Evolutionary conservation across 192 early-diverging fungal genomes (phyloP), one percentile per base, ranked within the genome.

Genomic region (Chytriomyces sp.): DNA sequence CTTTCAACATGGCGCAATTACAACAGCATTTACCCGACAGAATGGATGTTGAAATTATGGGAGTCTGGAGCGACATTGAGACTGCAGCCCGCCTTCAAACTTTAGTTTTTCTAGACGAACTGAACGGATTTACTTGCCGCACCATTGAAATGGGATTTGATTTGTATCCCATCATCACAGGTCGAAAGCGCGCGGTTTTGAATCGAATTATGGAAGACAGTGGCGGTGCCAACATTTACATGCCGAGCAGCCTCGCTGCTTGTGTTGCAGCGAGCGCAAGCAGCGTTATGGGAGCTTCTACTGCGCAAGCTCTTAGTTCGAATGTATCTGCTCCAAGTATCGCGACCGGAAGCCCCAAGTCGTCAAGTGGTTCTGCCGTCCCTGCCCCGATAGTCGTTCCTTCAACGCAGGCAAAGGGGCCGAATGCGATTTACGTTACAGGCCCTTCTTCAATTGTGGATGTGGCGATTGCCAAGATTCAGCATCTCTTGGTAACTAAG

Each of bases 91-190:
- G 83, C 61, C 36, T 88, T 49, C 54, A 77, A 19, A 57, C 76
- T 2, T 56, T 83, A 44, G 75, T 82, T 6, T 72, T 72, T 33
- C 57, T 81, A 5, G 80, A 81, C 66, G 71, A 82, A 59, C 34
- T 81, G 68, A 80, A 74, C 34, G 81, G 85, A 19, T 72, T 90
- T 22, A 49, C 70, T 38, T 60, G 64, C 30, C 78, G 81, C 26
- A 75, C 53, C 5, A 34, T 90, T 33, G 56, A 80, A 22, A 10
- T 86, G 41, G 75, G 71, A 12, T 74, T 80, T 56, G 83, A 83
- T 52, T 82, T 84, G 28, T 92, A 93, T 57, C 83, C 89, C 44
- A 78, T 93, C 55, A 79, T 93, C n/a, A 85, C 88, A 30, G 92
- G 91, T 37, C 80, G 84, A 39, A 91, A 89, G 57, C 77, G 87